Evolutionary conservation across 371 early-diverging fungal species (phyloP).

Genomic region (Apophysomyces trapeziformis): DNA sequence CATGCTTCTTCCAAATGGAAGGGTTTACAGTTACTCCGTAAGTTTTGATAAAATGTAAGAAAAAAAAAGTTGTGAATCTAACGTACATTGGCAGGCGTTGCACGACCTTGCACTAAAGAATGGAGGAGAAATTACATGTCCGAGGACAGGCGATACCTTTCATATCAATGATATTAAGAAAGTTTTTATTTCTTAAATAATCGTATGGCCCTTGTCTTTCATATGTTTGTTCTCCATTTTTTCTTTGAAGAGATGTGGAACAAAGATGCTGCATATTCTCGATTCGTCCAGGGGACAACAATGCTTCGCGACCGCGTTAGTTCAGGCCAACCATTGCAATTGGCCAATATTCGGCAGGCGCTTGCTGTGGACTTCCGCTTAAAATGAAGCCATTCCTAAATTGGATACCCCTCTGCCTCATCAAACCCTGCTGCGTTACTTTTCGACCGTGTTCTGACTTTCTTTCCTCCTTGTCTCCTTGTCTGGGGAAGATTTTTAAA

Average conservation of each 20-base stretch:
- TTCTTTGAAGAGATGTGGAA: background rate
- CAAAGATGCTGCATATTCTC: constrained; percentile 1
- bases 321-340: background rate
- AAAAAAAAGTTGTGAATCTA: background rate
- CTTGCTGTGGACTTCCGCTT: constrained; percentile 9
- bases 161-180: constrained; percentile 75
- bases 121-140: constrained; percentile 81
- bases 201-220: background rate
- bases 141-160: constrained; percentile 74
- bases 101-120: constrained; percentile 80
- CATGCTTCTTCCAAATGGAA: constrained; percentile 94
- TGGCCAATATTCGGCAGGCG: background rate
- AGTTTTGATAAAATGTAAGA: constrained; percentile 12
- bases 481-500: constrained; percentile 3
- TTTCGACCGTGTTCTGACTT: constrained; percentile 11
- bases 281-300: constrained; percentile 10
- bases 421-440: constrained; percentile 9
- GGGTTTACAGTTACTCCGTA: constrained; percentile 86
- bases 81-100: constrained; percentile 61
- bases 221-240: constrained; percentile 10
- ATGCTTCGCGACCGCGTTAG: constrained; percentile 8
- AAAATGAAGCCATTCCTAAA: constrained; percentile 10
- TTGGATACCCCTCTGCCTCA: constrained; percentile 1
- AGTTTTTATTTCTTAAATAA: constrained; percentile 78
- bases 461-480: constrained; percentile 2